Conservation (phyloP, 2,329 filamentous ascomycete species). For the Sporothrix brunneoviolacea region DNA sequence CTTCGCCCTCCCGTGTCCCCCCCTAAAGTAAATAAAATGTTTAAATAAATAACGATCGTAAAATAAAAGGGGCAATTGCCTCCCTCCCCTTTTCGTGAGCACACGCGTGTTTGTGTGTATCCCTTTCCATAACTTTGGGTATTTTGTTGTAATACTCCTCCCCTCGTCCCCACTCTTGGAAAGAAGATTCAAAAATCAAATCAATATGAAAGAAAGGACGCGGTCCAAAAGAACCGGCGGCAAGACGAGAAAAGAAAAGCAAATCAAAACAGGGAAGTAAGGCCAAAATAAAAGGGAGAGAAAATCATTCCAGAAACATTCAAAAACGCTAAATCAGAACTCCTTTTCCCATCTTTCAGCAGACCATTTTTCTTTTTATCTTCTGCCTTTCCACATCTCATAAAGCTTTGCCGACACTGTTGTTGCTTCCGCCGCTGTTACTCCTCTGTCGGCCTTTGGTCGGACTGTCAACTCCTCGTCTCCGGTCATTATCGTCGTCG, state of each 20-base stretch:
- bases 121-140: constrained; percentile 6
- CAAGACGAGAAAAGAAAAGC: neutral
- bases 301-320: neutral
- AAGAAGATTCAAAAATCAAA: neutral
- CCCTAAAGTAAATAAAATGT: no score
- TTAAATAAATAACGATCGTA: no score
- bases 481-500: constrained; percentile 11
- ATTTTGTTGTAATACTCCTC: constrained; percentile 1
- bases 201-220: constrained; percentile 9
- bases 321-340: neutral
- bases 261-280: neutral
- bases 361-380: no score
- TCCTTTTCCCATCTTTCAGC: no score
- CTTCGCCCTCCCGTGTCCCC: no score
- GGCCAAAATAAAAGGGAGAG: neutral
- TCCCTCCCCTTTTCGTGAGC: neutral
- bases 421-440: constrained; percentile 16
- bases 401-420: constrained; percentile 18
- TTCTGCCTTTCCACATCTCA: constrained; percentile 14
- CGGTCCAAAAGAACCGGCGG: neutral
- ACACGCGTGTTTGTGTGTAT: neutral
- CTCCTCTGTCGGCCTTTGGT: constrained; percentile 18
- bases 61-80: neutral
- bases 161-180: neutral
- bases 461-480: constrained; percentile 18